Conservation (phyloP, 345 rosid species). For the Moringa oleifera region DNA sequence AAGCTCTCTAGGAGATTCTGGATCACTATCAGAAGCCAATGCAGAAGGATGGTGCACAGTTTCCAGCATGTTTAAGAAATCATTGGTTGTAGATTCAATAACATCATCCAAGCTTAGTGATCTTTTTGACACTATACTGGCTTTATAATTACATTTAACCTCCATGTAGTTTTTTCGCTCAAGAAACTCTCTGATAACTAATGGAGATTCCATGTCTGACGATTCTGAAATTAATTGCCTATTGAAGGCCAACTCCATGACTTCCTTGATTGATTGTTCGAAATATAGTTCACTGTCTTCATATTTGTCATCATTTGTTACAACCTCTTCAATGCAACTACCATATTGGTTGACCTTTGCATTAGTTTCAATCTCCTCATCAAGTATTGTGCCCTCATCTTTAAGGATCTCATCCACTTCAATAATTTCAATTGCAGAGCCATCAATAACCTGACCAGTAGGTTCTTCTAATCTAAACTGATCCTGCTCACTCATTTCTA, state of each 20-base stretch:
- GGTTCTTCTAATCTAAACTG: slow-evolving; percentile 22
- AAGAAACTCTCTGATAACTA: slow-evolving; percentile 46
- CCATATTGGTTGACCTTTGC: slow-evolving; percentile 11
- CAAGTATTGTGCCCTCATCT: slow-evolving; percentile 31
- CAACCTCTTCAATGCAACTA: slow-evolving; percentile 12
- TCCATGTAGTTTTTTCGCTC: slow-evolving; percentile 36
- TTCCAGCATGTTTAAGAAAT: slow-evolving; percentile 80
- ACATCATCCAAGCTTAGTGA: slow-evolving; percentile 48
- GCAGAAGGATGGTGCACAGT: slow-evolving; percentile 68
- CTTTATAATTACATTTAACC: slow-evolving; percentile 22
- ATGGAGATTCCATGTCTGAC: slow-evolving; percentile 27
- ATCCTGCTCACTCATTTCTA: slow-evolving; percentile 31
- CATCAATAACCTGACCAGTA: slow-evolving; percentile 22
- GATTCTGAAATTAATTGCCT: slow-evolving; percentile 31
- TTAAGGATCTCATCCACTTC: slow-evolving; percentile 44
- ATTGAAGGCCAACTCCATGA: slow-evolving; percentile 24
- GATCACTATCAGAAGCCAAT: slow-evolving; percentile 69
- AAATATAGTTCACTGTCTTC: slow-evolving; percentile 19
- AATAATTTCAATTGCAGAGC: slow-evolving; percentile 39
- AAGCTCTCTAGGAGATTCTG: slow-evolving; percentile 93
- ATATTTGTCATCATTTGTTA: slow-evolving; percentile 22
- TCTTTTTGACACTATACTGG: slow-evolving; percentile 31
- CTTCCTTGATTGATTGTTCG: slow-evolving; percentile 15
- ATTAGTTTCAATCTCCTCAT: slow-evolving; percentile 19
- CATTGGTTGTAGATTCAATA: slow-evolving; percentile 61